Evolutionary conservation across 768 basidiomycete genomes (phyloP), one percentile per base, ranked within the genome.

Genomic region (Hortiboletus flavorubellus): DNA sequence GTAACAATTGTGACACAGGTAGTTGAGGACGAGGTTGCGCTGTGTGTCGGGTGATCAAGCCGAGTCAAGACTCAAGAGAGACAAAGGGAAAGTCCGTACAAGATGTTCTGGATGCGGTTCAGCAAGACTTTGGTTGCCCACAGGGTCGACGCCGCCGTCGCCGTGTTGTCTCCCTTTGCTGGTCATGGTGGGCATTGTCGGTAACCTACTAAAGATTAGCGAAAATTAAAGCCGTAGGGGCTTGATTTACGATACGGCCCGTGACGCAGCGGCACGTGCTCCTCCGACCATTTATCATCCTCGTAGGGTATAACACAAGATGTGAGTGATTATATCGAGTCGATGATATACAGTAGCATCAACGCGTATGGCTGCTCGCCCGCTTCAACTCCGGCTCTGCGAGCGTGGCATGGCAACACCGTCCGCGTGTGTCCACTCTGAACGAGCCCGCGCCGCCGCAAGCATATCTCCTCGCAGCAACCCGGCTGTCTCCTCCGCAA

Each of bases 1-100:
- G 68, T 85, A 89, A 54, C 86, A 86, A 39, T 82, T 78, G 62
- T 92, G 88, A 51, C 81, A 82, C 2, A 93, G 80, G 65, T 91
- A 93, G 62, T 89, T 85, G 37, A 93, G 74, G 15, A 93, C 85
- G 44, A 93, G 72, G 16, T 78, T 68, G 42, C 84, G 82, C 89
- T 91, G 64, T 11, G 54, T 12, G 55, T 39, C 29, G 42, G 46
- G 34, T 45, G 46, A 58, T 55, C 46, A 54, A 45, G 16, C 33
- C 8, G 35, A 47, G 40, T 8, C 8, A 43, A n/a, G 35, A 47
- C 38, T 8, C 8, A 43, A n/a, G 55, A 55, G 30, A 56, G 49
- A 30, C 15, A 7, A 21, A 35, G 11, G 23, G 35, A n/a, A 47
- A 29, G 40, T 18, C 44, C 66, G 29, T 68, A 82, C 82, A 55